Conservation (phyloP, 306 rosid species). For the Vachellia pachyceras region DNA sequence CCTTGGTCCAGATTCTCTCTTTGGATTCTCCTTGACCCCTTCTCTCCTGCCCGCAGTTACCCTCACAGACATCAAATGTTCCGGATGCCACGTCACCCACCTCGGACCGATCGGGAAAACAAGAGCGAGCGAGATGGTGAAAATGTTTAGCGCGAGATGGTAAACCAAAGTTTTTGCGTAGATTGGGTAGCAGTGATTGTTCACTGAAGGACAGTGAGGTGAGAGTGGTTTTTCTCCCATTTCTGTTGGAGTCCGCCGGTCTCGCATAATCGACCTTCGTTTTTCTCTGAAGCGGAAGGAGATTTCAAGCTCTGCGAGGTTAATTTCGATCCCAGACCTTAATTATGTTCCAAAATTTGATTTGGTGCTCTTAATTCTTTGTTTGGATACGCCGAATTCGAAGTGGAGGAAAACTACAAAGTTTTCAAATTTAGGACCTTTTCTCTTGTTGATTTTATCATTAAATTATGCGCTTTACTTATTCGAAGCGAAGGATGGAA, state of each 20-base stretch:
- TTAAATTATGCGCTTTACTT: neutral
- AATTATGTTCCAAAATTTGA: neutral
- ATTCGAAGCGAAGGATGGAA: neutral
- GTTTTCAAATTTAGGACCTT: slow-evolving; percentile 23
- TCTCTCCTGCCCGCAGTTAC: slow-evolving; percentile 17
- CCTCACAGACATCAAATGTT: neutral
- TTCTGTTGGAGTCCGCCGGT: neutral
- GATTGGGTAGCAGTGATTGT: slow-evolving; percentile 22
- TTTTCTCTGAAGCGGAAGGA: neutral
- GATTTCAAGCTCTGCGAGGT: slow-evolving; percentile 27
- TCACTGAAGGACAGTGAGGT: neutral
- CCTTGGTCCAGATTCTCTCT: slow-evolving; percentile 1
- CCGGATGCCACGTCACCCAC: slow-evolving; percentile 13
- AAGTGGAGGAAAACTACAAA: neutral
- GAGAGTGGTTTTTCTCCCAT: neutral
- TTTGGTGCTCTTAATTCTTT: neutral
- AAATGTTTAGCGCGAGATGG: neutral
- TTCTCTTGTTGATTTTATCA: neutral
- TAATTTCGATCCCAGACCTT: neutral
- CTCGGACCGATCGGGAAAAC: neutral
- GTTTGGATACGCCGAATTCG: neutral
- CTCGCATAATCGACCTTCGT: neutral
- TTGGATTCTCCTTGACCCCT: neutral
- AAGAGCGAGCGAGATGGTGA: neutral
- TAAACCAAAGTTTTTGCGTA: neutral